Percentiles rank a stretch among this genome's conserved stretches.
phyloP scores from a whole-genome alignment of 208 protist genomes.

The Acanthamoeba royreba region DNA sequence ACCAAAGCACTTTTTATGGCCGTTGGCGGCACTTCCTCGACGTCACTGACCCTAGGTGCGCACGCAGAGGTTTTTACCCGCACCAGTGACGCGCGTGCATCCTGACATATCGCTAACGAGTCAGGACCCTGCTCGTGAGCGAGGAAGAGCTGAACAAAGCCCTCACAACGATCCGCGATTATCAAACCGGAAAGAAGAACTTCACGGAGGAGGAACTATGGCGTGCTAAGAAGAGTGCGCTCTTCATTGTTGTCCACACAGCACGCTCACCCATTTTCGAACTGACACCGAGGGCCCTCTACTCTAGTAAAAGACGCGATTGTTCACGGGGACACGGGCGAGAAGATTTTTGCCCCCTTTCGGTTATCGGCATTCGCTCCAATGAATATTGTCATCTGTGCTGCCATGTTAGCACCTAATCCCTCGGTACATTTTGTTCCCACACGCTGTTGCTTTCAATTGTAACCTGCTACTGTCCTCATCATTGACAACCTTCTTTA shows the following conservation, averaged over 20 bases:
- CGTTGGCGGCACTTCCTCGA: conserved; percentile 86
- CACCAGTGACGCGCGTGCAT: conserved; percentile 68
- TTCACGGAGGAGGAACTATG: conserved; percentile 80
- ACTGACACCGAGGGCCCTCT: neutral
- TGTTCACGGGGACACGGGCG: conserved; percentile 88
- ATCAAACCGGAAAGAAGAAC: conserved; percentile 41
- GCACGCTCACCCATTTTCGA: neutral
- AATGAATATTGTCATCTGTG: conserved; percentile 88
- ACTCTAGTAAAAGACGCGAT: conserved; percentile 65
- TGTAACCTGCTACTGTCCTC: neutral
- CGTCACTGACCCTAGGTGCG: conserved; percentile 78
- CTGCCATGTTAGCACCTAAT: conserved; percentile 85
- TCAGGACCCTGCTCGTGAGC: neutral
- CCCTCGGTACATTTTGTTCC: conserved; percentile 30
- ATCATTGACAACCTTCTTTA: conserved; percentile 46
- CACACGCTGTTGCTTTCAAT: neutral
- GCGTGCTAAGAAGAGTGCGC: conserved; percentile 78
- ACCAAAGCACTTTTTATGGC: conserved; percentile 83
- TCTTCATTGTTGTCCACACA: neutral
- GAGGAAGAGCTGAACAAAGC: neutral
- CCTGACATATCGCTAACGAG: conserved; percentile 50
- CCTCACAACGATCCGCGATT: conserved; percentile 41
- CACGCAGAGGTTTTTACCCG: neutral
- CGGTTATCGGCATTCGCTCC: conserved; percentile 91
- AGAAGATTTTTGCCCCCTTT: conserved; percentile 86